Conservation (phyloP, 2,329 filamentous ascomycete genomes). For the Beauveria sp. region DNA sequence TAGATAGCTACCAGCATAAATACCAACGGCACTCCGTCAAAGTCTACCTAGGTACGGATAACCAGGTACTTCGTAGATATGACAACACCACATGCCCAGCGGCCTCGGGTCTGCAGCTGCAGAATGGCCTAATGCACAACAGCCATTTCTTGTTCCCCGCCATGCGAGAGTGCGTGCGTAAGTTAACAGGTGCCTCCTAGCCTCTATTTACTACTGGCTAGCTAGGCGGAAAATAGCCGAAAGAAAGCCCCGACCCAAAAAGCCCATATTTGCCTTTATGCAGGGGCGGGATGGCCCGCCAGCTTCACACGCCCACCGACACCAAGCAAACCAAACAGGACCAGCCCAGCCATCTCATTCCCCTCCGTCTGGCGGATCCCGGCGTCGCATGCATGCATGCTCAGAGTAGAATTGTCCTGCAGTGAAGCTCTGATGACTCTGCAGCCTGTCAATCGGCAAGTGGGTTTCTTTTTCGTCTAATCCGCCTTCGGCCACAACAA, state of each 20-base stretch:
- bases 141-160: background rate
- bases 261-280: background rate
- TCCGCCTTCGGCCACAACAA: background rate
- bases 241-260: background rate
- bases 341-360: constrained; percentile 7
- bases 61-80: too few species aligned
- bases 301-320: background rate
- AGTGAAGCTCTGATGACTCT: background rate
- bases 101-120: background rate
- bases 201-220: background rate
- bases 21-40: too few species aligned
- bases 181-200: too few species aligned
- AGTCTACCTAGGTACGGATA: too few species aligned
- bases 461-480: constrained; percentile 4
- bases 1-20: too few species aligned
- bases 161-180: background rate
- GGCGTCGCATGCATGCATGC: background rate
- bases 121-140: background rate
- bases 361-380: background rate
- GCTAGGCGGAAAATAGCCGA: too few species aligned
- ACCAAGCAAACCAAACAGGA: background rate
- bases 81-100: background rate
- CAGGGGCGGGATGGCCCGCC: background rate
- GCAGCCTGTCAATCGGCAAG: background rate
- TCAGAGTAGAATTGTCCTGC: background rate